Evolutionary conservation across 768 basidiomycete genomes (phyloP), one percentile per base, ranked within the genome.

Genomic region (Auriscalpium orientale): DNA sequence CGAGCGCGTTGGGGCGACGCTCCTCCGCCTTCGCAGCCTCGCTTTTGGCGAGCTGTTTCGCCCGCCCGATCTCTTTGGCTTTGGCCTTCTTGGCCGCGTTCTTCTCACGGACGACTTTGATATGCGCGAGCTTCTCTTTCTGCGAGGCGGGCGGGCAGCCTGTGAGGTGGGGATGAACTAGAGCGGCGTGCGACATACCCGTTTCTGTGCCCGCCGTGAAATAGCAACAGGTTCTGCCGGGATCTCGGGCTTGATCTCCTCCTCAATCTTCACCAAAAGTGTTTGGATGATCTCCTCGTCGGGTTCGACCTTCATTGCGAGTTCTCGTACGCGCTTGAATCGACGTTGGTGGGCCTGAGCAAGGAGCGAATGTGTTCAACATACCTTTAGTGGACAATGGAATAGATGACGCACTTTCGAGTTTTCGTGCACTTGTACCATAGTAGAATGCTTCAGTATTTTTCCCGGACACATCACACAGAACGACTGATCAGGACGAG

Each of bases 381-480:
- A 15, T 55, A 51, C 21, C 21, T 4, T 7, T 46, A 20, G n/a
- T 16, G 9, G 28, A 4, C 18, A 16, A 38, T 59, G 69, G n/a
- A 36, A 46, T 12, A 72, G 58, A 66, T 63, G 69, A 79, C 83
- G 70, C 77, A 81, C 89, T 69, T 78, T 81, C 36, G 88, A 86
- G 10, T 71, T 71, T 56, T 72, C 74, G 67, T 91, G 89, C 13
- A 78, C 68, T 55, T 75, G 70, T 37, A 78, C 71, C 81, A 85
- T 82, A 50, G 72, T 74, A 9, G 60, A 52, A 48, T 78, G 77
- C 65, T 89, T 89, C 43, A 91, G 74, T n/a, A 76, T 65, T 65
- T 88, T 91, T 40, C 82, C 83, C 11, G 85, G 87, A 67, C 89
- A 91, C 6, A 86, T 65, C 8, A 83, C 74, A 66, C 89, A 91